phyloP scores from a whole-genome alignment of 108 stramenopile genomes.

The Thalassiosira profunda region DNA sequence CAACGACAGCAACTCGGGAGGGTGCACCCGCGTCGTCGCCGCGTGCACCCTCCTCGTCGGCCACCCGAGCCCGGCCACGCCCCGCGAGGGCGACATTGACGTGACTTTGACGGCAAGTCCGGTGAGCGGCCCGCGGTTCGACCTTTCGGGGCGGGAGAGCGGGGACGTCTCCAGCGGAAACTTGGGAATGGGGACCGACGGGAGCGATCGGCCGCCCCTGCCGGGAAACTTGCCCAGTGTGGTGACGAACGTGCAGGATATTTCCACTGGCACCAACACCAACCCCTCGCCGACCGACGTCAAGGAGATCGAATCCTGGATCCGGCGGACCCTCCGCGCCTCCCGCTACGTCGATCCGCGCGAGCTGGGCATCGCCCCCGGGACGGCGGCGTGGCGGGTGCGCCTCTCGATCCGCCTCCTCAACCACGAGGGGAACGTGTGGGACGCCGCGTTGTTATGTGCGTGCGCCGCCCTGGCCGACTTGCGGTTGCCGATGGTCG shows the following conservation, averaged over 20 bases:
- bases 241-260: too few relatives aligned
- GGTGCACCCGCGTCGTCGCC: constrained; percentile 63
- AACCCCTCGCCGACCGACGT: constrained; percentile 26
- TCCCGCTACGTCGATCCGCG: constrained; percentile 33
- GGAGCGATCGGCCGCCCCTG: constrained; percentile 2
- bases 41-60: constrained; percentile 74
- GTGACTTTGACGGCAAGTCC: constrained; percentile 41
- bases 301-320: constrained; percentile 40
- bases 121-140: constrained; percentile 32
- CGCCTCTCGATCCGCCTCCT: constrained; percentile 58
- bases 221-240: neutral
- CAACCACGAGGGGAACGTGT: constrained; percentile 69
- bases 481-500: constrained; percentile 62
- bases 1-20: constrained; percentile 35
- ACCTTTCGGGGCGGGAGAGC: constrained; percentile 21
- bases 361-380: constrained; percentile 35
- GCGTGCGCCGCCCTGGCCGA: constrained; percentile 76
- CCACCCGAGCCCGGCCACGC: constrained; percentile 57
- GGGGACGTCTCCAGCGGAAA: neutral
- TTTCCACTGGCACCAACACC: constrained; percentile 7
- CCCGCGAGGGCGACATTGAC: constrained; percentile 59
- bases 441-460: constrained; percentile 63
- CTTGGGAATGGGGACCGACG: neutral
- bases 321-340: constrained; percentile 37
- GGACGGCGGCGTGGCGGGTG: constrained; percentile 64